phyloP scores from a whole-genome alignment of 2,329 filamentous ascomycete genomes.

The Ophiosphaerella korrae region DNA sequence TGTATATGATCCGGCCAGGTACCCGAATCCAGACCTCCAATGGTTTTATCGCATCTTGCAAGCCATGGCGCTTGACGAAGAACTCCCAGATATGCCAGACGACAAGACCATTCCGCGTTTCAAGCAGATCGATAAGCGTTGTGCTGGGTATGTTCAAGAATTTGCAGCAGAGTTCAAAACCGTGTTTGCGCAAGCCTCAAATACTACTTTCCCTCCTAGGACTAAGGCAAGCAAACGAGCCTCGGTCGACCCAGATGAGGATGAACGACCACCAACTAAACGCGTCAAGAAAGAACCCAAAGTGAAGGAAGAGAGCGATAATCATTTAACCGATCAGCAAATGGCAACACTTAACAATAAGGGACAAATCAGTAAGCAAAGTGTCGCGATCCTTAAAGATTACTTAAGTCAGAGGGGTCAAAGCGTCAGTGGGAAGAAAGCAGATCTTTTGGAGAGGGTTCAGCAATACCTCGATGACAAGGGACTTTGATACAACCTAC shows the following conservation, averaged over 20 bases:
- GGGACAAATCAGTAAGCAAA: conserved; percentile 51
- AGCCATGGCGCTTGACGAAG: conserved; percentile 87
- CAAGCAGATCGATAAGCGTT: conserved; percentile 83
- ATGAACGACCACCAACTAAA: conserved; percentile 28
- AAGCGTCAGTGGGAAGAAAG: conserved; percentile 41
- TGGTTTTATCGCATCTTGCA: conserved; percentile 98
- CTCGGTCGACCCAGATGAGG: conserved; percentile 20
- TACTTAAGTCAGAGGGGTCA: conserved; percentile 35
- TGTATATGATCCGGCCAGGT: conserved; percentile 81
- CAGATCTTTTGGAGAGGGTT: conserved; percentile 42
- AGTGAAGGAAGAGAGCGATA: conserved; percentile 27
- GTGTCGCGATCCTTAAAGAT: conserved; percentile 41
- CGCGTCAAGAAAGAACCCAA: conserved; percentile 35
- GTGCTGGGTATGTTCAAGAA: conserved; percentile 76
- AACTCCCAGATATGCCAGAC: conserved; percentile 73
- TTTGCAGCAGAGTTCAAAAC: conserved; percentile 74
- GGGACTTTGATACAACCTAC: conserved; percentile 17
- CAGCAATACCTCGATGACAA: conserved; percentile 45
- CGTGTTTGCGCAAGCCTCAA: conserved; percentile 52
- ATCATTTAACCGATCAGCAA: conserved; percentile 49
- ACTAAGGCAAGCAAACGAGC: conserved; percentile 54
- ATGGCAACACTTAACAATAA: conserved; percentile 53
- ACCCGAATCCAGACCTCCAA: conserved; percentile 90
- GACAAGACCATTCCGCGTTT: conserved; percentile 86
- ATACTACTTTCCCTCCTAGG: conserved; percentile 49